Evolutionary conservation across 805 yeast genomes (phyloP).

Genomic region (Grigorovia jiainica): DNA sequence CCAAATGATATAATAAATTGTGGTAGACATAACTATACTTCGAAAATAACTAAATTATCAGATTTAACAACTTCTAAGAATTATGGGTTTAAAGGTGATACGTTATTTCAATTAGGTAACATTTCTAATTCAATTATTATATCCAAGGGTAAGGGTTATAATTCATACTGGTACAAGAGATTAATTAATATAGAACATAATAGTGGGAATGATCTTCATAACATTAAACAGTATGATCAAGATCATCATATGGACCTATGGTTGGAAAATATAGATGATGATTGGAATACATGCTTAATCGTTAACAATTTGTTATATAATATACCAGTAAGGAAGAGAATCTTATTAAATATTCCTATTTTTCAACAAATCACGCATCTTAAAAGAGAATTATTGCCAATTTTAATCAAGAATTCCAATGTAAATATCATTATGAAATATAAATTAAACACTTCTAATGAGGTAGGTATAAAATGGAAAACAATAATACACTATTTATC

Average conservation of each 20-base stretch:
- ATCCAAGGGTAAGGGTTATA: slow-evolving; percentile 33
- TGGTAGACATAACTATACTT: slow-evolving; percentile 44
- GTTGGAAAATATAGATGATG: not conserved
- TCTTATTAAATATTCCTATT: slow-evolving; percentile 8
- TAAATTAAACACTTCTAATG: not conserved
- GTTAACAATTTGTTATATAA: slow-evolving; percentile 18
- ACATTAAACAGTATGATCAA: not conserved
- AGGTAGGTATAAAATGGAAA: not conserved
- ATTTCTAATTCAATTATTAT: slow-evolving; percentile 38
- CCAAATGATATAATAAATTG: slow-evolving; percentile 37
- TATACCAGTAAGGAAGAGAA: slow-evolving; percentile 20
- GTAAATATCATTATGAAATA: slow-evolving; percentile 7
- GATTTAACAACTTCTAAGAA: slow-evolving; percentile 34
- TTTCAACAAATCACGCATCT: slow-evolving; percentile 8
- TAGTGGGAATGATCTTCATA: no score
- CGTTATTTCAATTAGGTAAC: slow-evolving; percentile 46
- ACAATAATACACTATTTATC: not conserved
- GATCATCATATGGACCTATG: not conserved
- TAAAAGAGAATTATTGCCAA: slow-evolving; percentile 14
- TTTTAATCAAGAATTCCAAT: slow-evolving; percentile 13
- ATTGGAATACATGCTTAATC: slow-evolving; percentile 2
- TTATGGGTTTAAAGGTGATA: slow-evolving; percentile 69
- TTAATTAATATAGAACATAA: not conserved
- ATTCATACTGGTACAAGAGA: slow-evolving; percentile 21
- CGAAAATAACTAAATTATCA: slow-evolving; percentile 36